These are phyloP conservation scores for Colletotrichum tamarilloi DNA, from an alignment of 2,329 filamentous ascomycete genomes.

Conservation along the genomic window DNA sequence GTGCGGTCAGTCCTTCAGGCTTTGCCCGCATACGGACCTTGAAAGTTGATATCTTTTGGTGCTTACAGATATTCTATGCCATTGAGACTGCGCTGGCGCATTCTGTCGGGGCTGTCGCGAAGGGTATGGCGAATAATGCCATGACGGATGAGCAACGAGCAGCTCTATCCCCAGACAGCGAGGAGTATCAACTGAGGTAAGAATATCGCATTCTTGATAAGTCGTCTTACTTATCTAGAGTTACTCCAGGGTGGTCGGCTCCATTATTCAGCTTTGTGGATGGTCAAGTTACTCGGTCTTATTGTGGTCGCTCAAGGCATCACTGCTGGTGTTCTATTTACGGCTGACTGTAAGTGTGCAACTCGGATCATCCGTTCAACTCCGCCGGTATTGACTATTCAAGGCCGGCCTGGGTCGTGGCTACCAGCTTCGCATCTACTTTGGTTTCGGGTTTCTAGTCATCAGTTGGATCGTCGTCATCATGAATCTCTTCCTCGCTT, in stretches of 20 bases:
- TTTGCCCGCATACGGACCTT: too few relatives aligned
- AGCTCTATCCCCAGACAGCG: slow-evolving; percentile 53
- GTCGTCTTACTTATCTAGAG: not conserved
- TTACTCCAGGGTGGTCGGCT: slow-evolving; percentile 58
- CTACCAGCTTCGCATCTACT: not conserved
- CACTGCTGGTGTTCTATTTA: slow-evolving; percentile 64
- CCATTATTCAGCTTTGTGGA: slow-evolving; percentile 62
- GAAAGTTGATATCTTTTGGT: not conserved
- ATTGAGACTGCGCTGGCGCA: slow-evolving; percentile 47
- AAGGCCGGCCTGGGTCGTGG: not conserved
- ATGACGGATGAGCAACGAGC: slow-evolving; percentile 64
- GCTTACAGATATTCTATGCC: slow-evolving; percentile 20
- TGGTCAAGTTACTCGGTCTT: slow-evolving; percentile 65
- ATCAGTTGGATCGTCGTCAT: not conserved
- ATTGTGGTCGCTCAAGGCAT: slow-evolving; percentile 64
- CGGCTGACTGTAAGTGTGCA: slow-evolving; percentile 37
- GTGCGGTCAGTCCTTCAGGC: not conserved
- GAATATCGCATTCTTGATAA: not conserved
- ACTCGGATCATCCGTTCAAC: not conserved
- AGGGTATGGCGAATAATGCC: slow-evolving; percentile 65
- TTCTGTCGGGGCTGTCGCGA: slow-evolving; percentile 49
- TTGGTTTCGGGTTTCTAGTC: not conserved
- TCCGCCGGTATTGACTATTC: not conserved
- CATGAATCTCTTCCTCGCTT: not conserved
- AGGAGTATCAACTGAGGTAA: slow-evolving; percentile 56